phyloP scores from a whole-genome alignment of 2,329 filamentous ascomycete genomes.

The Penicillium polonicum region DNA sequence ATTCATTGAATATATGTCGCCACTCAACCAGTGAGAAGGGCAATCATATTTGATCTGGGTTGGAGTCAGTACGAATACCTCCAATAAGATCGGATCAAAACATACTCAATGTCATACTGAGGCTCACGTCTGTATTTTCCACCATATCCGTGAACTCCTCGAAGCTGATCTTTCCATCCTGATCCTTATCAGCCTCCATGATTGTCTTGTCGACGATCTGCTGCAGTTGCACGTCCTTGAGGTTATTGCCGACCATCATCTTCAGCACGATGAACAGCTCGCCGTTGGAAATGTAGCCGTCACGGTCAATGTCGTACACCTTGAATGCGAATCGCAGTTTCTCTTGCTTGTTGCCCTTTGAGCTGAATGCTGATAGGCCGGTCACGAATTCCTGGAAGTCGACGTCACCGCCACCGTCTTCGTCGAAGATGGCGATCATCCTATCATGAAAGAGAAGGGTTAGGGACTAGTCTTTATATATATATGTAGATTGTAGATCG shows the following conservation, averaged over 20 bases:
- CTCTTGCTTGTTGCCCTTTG: conserved; percentile 98
- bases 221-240: conserved; percentile 98
- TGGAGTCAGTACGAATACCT: conserved; percentile 5
- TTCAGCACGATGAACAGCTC: conserved; percentile 99
- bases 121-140: conserved; percentile 76
- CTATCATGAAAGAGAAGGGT: conserved; percentile 45
- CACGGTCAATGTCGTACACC: conserved; percentile 98
- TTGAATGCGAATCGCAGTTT: conserved; percentile 98
- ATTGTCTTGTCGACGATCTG: conserved; percentile 99
- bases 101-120: conserved; percentile 67
- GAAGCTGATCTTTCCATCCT: conserved; percentile 97
- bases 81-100: conserved; percentile 12
- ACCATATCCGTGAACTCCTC: conserved; percentile 99
- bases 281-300: conserved; percentile 97
- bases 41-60: conserved; percentile 23
- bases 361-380: conserved; percentile 90
- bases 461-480: neutral
- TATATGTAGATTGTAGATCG: neutral
- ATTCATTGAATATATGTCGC: conserved; percentile 1
- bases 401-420: conserved; percentile 95
- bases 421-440: conserved; percentile 99
- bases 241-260: conserved; percentile 99
- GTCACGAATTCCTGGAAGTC: conserved; percentile 99
- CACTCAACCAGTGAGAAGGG: conserved; percentile 7
- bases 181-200: conserved; percentile 96